A percentile compares a stretch with the other conserved stretches of the same genome.
These are phyloP conservation scores for Edaphochlamys debaryana DNA, from an alignment of 139 green algal genomes.

Conservation along the genomic window DNA sequence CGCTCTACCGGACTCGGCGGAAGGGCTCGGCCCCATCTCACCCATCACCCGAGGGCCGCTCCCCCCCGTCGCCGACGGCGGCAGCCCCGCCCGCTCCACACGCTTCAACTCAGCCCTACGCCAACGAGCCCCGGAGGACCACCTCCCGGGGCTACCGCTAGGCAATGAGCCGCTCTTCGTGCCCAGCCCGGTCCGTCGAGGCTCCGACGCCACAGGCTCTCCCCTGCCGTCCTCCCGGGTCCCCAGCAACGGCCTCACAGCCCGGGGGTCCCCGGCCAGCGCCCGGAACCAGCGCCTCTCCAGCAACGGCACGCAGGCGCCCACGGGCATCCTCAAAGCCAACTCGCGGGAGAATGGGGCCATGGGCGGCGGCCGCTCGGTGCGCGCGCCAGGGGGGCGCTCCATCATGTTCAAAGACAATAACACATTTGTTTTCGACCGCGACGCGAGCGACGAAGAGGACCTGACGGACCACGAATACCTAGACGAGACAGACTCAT, in stretches of 20 bases:
- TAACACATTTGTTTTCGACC: background rate
- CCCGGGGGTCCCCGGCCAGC: no score
- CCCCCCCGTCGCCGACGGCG: no score
- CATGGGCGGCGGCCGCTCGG: background rate
- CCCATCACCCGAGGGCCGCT: no score
- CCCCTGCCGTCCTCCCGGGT: background rate
- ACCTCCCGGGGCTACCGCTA: no score
- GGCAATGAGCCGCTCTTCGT: background rate
- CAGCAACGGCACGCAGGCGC: background rate
- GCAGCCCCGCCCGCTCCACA: no score
- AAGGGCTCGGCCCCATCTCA: no score
- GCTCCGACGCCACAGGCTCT: background rate
- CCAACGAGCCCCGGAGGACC: no score
- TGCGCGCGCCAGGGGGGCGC: background rate
- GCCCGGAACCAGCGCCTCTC: background rate
- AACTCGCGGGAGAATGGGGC: no score
- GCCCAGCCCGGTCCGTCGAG: background rate
- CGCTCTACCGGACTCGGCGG: no score
- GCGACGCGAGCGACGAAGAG: background rate
- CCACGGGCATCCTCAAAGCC: constrained; percentile 11
- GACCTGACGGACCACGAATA: constrained; percentile 8
- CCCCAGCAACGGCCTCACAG: background rate
- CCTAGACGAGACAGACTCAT: background rate
- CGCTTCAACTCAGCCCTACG: no score
- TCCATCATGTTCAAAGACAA: constrained; percentile 24